Conservation (phyloP, 2,329 filamentous ascomycete genomes). For the Hawksworthiomyces lignivorus region DNA sequence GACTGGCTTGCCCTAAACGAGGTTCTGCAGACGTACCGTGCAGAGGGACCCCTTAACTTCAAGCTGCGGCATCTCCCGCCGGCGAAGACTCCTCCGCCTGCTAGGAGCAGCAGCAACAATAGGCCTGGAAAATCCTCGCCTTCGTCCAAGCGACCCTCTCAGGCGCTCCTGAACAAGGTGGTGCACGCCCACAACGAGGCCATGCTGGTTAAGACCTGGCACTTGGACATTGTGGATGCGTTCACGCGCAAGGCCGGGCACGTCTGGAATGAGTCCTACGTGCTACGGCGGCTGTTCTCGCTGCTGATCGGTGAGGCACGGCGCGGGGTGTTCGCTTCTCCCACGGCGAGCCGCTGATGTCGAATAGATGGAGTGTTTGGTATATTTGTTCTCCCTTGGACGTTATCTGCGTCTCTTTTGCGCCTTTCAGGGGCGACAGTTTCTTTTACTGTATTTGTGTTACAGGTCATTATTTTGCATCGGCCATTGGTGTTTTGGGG, state of each 20-base stretch:
- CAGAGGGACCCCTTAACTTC: slow-evolving; percentile 32
- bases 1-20: slow-evolving; percentile 49
- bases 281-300: slow-evolving; percentile 47
- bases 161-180: slow-evolving; percentile 37
- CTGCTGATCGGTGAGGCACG: slow-evolving; percentile 44
- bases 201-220: slow-evolving; percentile 46
- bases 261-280: slow-evolving; percentile 38
- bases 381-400: no score
- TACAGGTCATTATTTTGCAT: no score
- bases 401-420: no score
- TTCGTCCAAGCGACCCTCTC: slow-evolving; percentile 3
- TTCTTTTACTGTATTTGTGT: no score
- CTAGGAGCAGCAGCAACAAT: no score
- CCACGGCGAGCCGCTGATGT: no score
- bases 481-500: no score
- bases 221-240: slow-evolving; percentile 49
- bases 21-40: slow-evolving; percentile 43
- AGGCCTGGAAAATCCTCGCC: no score
- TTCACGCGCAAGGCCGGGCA: slow-evolving; percentile 40
- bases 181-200: slow-evolving; percentile 38
- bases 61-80: slow-evolving; percentile 18
- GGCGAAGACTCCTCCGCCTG: no score
- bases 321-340: slow-evolving; percentile 18
- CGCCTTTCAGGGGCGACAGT: no score
- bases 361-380: no score